Evolutionary conservation across 768 basidiomycete species (phyloP).

Genomic region (Lepiota brunneoincarnata): DNA sequence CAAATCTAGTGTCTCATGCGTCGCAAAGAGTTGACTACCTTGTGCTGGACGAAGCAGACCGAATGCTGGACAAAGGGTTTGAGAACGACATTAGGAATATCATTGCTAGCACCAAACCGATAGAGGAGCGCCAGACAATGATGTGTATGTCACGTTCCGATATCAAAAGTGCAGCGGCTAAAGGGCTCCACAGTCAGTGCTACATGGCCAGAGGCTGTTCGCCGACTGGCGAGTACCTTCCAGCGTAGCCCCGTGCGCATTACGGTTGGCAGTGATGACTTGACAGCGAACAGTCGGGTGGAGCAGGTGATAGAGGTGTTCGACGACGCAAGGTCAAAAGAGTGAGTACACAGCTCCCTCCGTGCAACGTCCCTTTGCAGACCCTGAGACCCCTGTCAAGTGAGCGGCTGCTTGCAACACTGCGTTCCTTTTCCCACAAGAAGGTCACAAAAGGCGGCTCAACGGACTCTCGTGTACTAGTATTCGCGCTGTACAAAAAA

Average conservation of each 20-base stretch:
- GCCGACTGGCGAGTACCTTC: conserved; percentile 86
- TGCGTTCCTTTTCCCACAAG: conserved; percentile 56
- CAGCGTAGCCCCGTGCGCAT: conserved; percentile 82
- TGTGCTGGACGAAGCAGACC: conserved; percentile 95
- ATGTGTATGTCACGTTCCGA: conserved; percentile 67
- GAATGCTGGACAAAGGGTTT: conserved; percentile 98
- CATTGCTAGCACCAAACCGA: conserved; percentile 70
- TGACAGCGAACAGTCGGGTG: conserved; percentile 93
- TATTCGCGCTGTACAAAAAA: conserved; percentile 98
- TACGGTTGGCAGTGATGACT: conserved; percentile 93
- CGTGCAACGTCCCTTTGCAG: background rate
- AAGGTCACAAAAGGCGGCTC: conserved; percentile 51
- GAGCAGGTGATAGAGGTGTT: conserved; percentile 92
- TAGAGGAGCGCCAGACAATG: conserved; percentile 79
- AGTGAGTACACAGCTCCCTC: conserved; percentile 48
- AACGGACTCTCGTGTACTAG: conserved; percentile 69
- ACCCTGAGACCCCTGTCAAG: conserved; percentile 29
- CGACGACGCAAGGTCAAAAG: conserved; percentile 80
- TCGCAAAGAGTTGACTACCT: conserved; percentile 75
- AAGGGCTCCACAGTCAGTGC: conserved; percentile 70
- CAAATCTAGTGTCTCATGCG: conserved; percentile 3
- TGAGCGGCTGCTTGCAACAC: conserved; percentile 54
- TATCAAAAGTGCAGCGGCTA: background rate
- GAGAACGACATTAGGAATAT: conserved; percentile 96
- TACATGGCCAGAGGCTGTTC: conserved; percentile 96